These are phyloP conservation scores for Rhizopus delemar DNA, from an alignment of 371 early-diverging fungal genomes.

Conservation along the genomic window DNA sequence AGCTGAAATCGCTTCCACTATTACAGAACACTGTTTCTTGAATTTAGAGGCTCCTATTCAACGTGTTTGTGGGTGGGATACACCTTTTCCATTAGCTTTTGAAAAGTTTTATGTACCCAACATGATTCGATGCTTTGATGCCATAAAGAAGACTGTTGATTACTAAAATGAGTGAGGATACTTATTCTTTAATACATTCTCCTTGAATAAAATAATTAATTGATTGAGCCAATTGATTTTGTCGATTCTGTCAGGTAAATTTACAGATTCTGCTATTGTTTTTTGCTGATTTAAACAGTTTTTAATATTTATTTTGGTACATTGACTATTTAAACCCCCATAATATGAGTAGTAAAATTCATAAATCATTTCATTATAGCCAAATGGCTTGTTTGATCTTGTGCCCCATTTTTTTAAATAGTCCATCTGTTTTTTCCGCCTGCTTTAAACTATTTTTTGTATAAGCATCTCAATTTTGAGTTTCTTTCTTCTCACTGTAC, in stretches of 20 bases:
- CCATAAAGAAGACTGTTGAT: conserved; percentile 75
- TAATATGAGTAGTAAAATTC: too few species aligned
- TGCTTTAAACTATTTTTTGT: conserved; percentile 30
- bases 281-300: too few species aligned
- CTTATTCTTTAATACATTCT: too few species aligned
- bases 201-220: too few species aligned
- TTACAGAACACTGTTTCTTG: conserved; percentile 87
- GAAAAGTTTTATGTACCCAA: conserved; percentile 95
- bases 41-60: conserved; percentile 85
- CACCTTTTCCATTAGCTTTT: conserved; percentile 95
- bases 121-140: conserved; percentile 85
- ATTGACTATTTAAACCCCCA: too few species aligned
- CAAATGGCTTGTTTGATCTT: conserved; percentile 50
- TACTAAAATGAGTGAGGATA: conserved; percentile 52
- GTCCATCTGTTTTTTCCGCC: conserved; percentile 47
- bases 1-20: conserved; percentile 90
- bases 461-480: not conserved
- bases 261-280: too few species aligned
- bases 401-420: conserved; percentile 47
- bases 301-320: too few species aligned
- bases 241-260: too few species aligned
- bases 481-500: conserved; percentile 13
- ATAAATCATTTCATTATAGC: conserved; percentile 16
- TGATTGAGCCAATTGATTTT: too few species aligned
- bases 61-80: conserved; percentile 89